Conservation (phyloP, 352 stramenopile genomes). For the Phytophthora palmivora region DNA sequence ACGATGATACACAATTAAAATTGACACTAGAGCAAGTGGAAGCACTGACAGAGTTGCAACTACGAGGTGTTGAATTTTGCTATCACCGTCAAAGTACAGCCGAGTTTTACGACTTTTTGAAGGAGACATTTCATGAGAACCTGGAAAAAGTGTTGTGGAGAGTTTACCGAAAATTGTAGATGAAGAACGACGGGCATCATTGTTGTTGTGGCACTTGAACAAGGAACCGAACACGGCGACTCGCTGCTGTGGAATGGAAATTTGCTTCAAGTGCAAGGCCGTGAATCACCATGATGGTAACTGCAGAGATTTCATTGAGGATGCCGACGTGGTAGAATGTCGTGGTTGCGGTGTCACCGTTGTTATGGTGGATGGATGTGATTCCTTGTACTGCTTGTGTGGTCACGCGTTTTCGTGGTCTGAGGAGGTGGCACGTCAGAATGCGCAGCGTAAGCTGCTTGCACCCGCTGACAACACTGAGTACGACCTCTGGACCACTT, state of each 20-base stretch:
- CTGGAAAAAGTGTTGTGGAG: constrained; percentile 34
- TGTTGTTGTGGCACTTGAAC: constrained; percentile 57
- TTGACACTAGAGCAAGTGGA: constrained; percentile 31
- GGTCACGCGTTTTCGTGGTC: constrained; percentile 63
- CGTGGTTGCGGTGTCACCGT: constrained; percentile 61
- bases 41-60: constrained; percentile 28
- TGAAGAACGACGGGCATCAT: constrained; percentile 60
- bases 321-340: constrained; percentile 61
- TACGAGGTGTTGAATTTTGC: constrained; percentile 42
- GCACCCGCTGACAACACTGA: constrained; percentile 37
- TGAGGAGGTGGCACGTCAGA: constrained; percentile 52
- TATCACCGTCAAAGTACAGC: constrained; percentile 42
- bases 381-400: constrained; percentile 59
- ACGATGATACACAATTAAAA: constrained; percentile 1
- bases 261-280: constrained; percentile 78
- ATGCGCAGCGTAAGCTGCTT: constrained; percentile 53
- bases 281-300: constrained; percentile 49
- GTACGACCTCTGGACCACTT: constrained; percentile 42
- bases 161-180: constrained; percentile 52
- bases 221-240: constrained; percentile 56
- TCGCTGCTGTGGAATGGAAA: constrained; percentile 44
- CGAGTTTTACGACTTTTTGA: constrained; percentile 48
- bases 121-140: constrained; percentile 27
- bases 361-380: constrained; percentile 71
- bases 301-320: constrained; percentile 66